A percentile compares a stretch with the other conserved stretches of the same genome.
Evolutionary conservation across 352 stramenopile species (phyloP).

Genomic region (Pythium aphanidermatum): DNA sequence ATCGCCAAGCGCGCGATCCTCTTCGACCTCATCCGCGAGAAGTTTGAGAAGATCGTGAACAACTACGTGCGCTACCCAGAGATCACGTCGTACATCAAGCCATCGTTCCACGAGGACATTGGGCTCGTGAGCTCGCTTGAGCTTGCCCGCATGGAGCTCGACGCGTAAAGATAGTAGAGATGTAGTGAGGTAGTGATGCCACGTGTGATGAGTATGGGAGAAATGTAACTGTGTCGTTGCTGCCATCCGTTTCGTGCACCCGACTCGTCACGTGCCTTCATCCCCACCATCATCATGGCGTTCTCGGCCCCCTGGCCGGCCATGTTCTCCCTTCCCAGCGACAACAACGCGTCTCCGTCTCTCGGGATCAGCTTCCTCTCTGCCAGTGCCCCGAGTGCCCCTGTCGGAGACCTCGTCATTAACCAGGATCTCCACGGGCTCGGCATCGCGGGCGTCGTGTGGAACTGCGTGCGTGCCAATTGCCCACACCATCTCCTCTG

Average conservation of each 20-base stretch:
- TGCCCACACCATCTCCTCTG: background rate
- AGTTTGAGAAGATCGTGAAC: conserved; percentile 76
- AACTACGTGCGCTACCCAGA: conserved; percentile 73
- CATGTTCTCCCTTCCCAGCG: conserved; percentile 21
- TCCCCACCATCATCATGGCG: conserved; percentile 3
- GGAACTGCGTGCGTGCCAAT: conserved; percentile 52
- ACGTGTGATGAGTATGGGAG: conserved; percentile 6
- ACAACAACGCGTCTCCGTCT: conserved; percentile 2
- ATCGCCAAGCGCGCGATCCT: conserved; percentile 90
- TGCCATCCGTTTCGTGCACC: no score
- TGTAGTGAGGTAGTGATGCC: conserved; percentile 13
- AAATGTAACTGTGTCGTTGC: background rate
- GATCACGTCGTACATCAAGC: conserved; percentile 70
- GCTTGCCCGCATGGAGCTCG: conserved; percentile 59
- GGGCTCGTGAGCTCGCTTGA: conserved; percentile 81
- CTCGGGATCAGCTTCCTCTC: conserved; percentile 57
- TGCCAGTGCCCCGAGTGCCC: conserved; percentile 31
- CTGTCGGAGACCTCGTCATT: conserved; percentile 25
- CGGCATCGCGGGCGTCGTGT: conserved; percentile 66
- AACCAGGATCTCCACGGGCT: conserved; percentile 37
- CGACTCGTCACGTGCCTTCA: background rate
- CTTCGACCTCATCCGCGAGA: conserved; percentile 74
- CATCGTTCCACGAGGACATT: conserved; percentile 78
- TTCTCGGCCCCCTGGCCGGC: conserved; percentile 27
- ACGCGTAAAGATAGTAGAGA: conserved; percentile 16